Percentiles rank a stretch among this genome's conserved stretches.
phyloP scores from a whole-genome alignment of 495 filamentous ascomycete species.

The Penicillium desertorum region DNA sequence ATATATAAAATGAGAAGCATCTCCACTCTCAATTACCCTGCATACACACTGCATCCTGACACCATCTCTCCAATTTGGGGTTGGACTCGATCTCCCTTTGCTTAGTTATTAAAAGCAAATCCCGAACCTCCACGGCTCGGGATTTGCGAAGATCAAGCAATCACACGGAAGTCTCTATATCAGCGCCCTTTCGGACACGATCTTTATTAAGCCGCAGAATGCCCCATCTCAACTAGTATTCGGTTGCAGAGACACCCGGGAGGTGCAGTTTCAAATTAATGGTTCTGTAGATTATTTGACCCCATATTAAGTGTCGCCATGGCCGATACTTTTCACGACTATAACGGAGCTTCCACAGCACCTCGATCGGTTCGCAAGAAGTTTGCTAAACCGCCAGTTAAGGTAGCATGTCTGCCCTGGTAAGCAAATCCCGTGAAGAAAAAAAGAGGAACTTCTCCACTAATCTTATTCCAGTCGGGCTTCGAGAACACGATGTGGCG shows the following conservation, averaged over 20 bases:
- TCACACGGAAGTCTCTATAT: conserved; percentile 28
- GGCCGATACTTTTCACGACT: conserved; percentile 25
- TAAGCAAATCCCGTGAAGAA: conserved; percentile 33
- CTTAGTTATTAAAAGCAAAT: conserved; percentile 26
- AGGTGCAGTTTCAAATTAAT: conserved; percentile 7
- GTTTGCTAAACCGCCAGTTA: conserved; percentile 59
- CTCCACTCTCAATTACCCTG: not conserved
- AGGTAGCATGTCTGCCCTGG: conserved; percentile 63
- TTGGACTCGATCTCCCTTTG: not conserved
- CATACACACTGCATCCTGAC: not conserved
- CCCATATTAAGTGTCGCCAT: conserved; percentile 29
- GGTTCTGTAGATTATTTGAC: conserved; percentile 19
- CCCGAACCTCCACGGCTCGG: conserved; percentile 33
- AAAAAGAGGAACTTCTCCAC: conserved; percentile 3
- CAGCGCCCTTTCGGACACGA: conserved; percentile 16
- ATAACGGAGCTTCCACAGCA: conserved; percentile 20
- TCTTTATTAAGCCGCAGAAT: conserved; percentile 1
- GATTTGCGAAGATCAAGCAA: conserved; percentile 32
- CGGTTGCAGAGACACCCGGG: conserved; percentile 4
- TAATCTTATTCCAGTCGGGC: conserved; percentile 45
- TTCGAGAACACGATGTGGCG: conserved; percentile 59
- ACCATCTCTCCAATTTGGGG: conserved; percentile 4
- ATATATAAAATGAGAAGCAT: not conserved
- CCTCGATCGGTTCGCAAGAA: conserved; percentile 43
- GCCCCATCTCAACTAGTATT: conserved; percentile 5